phyloP scores from a whole-genome alignment of 2,329 filamentous ascomycete genomes.

The Sporothrix luriei region DNA sequence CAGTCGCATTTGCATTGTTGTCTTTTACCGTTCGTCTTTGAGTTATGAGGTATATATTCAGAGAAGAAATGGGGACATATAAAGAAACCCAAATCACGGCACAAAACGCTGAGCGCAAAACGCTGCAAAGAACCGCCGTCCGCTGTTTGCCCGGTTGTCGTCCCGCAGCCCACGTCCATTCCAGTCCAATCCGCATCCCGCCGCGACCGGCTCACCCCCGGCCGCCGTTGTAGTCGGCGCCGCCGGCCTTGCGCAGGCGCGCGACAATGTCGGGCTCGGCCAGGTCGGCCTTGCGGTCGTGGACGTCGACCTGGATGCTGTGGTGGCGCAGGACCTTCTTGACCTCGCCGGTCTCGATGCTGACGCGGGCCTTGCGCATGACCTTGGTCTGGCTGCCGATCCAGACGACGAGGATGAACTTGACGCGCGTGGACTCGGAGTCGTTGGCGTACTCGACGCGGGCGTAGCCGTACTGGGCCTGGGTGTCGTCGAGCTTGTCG shows the following conservation, averaged over 20 bases:
- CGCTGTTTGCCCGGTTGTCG: not conserved
- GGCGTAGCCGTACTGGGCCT: slow-evolving; percentile 68
- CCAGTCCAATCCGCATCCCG: not conserved
- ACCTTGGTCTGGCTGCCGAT: slow-evolving; percentile 66
- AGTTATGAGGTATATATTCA: slow-evolving; percentile 17
- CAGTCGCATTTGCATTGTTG: slow-evolving; percentile 13
- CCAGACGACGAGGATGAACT: slow-evolving; percentile 70
- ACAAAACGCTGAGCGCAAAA: slow-evolving; percentile 21
- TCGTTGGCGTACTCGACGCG: slow-evolving; percentile 72
- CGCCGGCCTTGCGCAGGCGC: slow-evolving; percentile 65
- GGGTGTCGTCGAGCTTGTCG: slow-evolving; percentile 56
- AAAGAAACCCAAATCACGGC: not conserved
- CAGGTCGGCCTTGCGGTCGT: slow-evolving; percentile 59
- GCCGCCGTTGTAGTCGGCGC: slow-evolving; percentile 71
- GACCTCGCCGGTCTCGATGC: slow-evolving; percentile 67
- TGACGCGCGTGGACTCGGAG: slow-evolving; percentile 67
- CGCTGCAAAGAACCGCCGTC: slow-evolving; percentile 18
- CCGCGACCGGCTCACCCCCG: slow-evolving; percentile 48
- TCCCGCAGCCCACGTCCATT: not conserved
- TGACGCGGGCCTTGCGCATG: slow-evolving; percentile 70
- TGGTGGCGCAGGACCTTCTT: slow-evolving; percentile 66
- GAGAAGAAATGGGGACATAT: not conserved
- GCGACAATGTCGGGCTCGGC: slow-evolving; percentile 63
- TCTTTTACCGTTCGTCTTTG: slow-evolving; percentile 2
- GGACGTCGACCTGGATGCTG: slow-evolving; percentile 65